These are phyloP conservation scores for Verbena officinalis DNA, from an alignment of 257 asterid species.

Conservation along the genomic window DNA sequence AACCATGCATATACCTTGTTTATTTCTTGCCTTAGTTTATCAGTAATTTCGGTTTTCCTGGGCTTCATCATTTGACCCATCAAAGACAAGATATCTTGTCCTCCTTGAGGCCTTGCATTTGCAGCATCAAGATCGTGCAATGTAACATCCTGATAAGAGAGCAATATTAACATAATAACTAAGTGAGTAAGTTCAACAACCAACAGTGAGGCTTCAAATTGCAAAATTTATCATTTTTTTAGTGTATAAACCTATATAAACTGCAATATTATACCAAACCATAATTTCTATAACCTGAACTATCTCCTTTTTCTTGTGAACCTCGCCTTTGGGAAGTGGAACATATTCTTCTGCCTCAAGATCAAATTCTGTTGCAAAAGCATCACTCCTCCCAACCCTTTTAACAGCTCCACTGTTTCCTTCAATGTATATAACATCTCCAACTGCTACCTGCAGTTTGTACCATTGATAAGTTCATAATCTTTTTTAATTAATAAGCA, in stretches of 20 bases:
- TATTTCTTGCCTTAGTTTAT: conserved; percentile 88
- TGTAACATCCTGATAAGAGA: conserved; percentile 76
- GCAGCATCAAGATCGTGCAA: conserved; percentile 98
- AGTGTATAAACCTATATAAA: too few relatives aligned
- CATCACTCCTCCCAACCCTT: conserved; percentile 98
- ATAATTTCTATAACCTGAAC: too few relatives aligned
- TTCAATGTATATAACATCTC: conserved; percentile 95
- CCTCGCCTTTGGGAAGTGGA: conserved; percentile 98
- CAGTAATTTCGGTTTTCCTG: conserved; percentile 95
- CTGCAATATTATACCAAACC: too few relatives aligned
- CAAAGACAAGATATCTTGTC: conserved; percentile 94
- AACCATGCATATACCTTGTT: too few relatives aligned
- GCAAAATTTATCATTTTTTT: too few relatives aligned
- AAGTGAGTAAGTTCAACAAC: too few relatives aligned
- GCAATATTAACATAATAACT: too few relatives aligned
- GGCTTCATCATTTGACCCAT: conserved; percentile 99
- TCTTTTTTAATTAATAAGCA: too few relatives aligned
- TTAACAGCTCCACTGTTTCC: conserved; percentile 96
- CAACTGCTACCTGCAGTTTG: conserved; percentile 91
- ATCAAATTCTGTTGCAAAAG: conserved; percentile 95
- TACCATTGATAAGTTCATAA: too few relatives aligned
- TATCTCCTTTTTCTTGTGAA: conserved; percentile 95
- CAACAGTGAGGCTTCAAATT: too few relatives aligned
- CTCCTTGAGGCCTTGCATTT: conserved; percentile 98
- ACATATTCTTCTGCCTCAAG: conserved; percentile 99